Conservation (phyloP, 176 grass and related monocot genomes). For the Avena eriantha region DNA sequence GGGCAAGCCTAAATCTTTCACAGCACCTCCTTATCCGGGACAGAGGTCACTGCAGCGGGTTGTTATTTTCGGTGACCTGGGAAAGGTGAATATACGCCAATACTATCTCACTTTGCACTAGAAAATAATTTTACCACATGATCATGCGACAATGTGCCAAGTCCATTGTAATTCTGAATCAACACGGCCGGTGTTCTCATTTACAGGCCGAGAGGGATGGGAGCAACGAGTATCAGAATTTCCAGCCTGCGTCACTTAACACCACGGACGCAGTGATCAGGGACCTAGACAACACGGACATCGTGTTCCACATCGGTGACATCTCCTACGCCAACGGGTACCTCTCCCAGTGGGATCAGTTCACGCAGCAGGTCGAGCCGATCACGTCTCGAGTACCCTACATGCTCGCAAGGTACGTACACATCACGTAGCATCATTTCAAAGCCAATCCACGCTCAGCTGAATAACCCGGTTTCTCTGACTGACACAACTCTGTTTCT, state of each 20-base stretch:
- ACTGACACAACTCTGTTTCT: background rate
- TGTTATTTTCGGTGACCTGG: conserved; percentile 94
- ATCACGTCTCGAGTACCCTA: conserved; percentile 89
- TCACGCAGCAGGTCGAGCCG: conserved; percentile 82
- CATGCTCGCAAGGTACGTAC: conserved; percentile 72
- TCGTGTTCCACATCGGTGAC: conserved; percentile 86
- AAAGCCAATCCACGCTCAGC: background rate
- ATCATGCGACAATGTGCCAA: too few species aligned
- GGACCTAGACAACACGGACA: conserved; percentile 86
- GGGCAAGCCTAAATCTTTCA: conserved; percentile 77
- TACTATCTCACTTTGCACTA: background rate
- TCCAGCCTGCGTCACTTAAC: conserved; percentile 82
- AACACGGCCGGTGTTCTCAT: background rate
- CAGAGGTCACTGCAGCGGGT: conserved; percentile 80
- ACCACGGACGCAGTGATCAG: conserved; percentile 81
- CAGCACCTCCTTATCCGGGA: conserved; percentile 77
- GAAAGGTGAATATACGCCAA: conserved; percentile 63
- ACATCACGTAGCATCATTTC: background rate
- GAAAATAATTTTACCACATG: background rate
- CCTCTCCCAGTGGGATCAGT: conserved; percentile 95
- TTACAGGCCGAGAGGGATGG: conserved; percentile 84
- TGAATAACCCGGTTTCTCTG: background rate
- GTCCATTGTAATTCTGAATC: background rate
- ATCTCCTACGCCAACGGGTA: conserved; percentile 92
- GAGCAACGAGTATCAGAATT: conserved; percentile 83